phyloP scores from a whole-genome alignment of 2,329 filamentous ascomycete genomes.

The Helotiales sp. region DNA sequence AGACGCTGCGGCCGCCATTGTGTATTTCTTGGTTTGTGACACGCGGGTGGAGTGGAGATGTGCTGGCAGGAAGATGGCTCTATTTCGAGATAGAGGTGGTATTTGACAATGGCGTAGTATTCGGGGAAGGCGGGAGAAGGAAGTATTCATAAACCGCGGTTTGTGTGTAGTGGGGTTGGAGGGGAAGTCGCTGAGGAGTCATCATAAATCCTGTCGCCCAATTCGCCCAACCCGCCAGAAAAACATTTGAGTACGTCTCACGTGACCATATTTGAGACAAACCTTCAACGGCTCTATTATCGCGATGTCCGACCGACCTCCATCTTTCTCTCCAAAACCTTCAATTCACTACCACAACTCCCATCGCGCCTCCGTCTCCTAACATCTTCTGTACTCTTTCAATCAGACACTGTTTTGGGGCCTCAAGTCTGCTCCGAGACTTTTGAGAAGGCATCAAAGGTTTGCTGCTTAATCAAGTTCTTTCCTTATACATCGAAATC shows the following conservation, averaged over 20 bases:
- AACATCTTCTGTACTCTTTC: too few relatives aligned
- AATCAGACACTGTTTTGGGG: too few relatives aligned
- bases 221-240: not conserved
- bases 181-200: slow-evolving; percentile 13
- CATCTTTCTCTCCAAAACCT: not conserved
- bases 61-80: slow-evolving; percentile 16
- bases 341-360: not conserved
- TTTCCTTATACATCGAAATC: not conserved
- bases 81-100: slow-evolving; percentile 13
- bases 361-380: too few relatives aligned
- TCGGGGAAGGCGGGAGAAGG: slow-evolving; percentile 29
- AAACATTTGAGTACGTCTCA: not conserved
- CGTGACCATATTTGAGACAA: slow-evolving; percentile 8
- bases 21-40: slow-evolving; percentile 26
- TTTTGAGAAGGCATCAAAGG: too few relatives aligned
- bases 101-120: slow-evolving; percentile 25
- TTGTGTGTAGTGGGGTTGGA: slow-evolving; percentile 20
- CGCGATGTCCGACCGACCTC: not conserved
- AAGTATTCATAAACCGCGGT: slow-evolving; percentile 35
- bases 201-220: not conserved
- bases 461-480: not conserved
- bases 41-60: slow-evolving; percentile 25
- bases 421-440: too few relatives aligned
- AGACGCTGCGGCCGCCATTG: slow-evolving; percentile 36
- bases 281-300: not conserved